These are phyloP conservation scores for Pugionium dolabratum DNA, from an alignment of 345 rosid species.

Conservation along the genomic window DNA sequence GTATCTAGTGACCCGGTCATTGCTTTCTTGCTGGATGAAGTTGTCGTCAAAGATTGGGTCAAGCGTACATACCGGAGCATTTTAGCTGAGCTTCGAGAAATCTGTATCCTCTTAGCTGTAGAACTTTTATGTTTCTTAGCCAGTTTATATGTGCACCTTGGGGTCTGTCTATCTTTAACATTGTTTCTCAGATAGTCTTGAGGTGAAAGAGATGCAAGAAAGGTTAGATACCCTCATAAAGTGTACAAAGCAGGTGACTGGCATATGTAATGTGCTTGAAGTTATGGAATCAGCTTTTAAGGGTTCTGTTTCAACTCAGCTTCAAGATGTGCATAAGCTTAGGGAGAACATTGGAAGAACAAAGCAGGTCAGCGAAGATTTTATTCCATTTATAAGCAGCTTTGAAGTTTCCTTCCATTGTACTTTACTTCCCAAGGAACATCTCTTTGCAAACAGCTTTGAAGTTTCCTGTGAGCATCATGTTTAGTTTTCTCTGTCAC, in stretches of 20 bases:
- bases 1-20: conserved; percentile 94
- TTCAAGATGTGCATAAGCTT: conserved; percentile 78
- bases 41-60: conserved; percentile 98
- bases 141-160: conserved; percentile 22
- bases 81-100: conserved; percentile 56
- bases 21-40: conserved; percentile 99
- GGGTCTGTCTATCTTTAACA: conserved; percentile 46
- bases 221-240: conserved; percentile 59
- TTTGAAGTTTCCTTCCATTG: background rate
- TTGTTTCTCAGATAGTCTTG: conserved; percentile 61
- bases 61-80: conserved; percentile 69
- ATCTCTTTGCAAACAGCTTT: background rate
- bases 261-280: conserved; percentile 75
- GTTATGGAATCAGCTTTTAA: conserved; percentile 80
- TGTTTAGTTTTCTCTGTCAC: too few relatives aligned
- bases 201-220: conserved; percentile 57
- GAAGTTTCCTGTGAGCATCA: too few relatives aligned
- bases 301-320: conserved; percentile 69
- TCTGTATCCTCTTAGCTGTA: conserved; percentile 73
- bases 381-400: background rate
- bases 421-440: too few relatives aligned
- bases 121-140: conserved; percentile 22
- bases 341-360: conserved; percentile 74
- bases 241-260: conserved; percentile 57
- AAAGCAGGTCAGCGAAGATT: conserved; percentile 68